phyloP scores from a whole-genome alignment of 805 yeast species.

The Cyberlindnera subsufficiens region DNA sequence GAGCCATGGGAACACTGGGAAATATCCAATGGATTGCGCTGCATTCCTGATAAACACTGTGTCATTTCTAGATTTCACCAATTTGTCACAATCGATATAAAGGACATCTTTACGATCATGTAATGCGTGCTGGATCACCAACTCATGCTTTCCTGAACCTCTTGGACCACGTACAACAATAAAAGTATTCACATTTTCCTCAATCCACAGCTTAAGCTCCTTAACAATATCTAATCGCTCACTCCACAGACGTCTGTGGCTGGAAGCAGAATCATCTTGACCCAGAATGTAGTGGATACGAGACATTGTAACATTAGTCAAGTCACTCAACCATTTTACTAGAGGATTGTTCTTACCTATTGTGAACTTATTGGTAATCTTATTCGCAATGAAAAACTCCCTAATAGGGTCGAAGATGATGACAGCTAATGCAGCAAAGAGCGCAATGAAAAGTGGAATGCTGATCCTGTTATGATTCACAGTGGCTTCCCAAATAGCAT shows the following conservation, averaged over 20 bases:
- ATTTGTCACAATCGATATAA: constrained; percentile 70
- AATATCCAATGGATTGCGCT: constrained; percentile 80
- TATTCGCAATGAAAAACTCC: constrained; percentile 67
- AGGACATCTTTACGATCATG: constrained; percentile 55
- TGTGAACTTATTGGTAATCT: constrained; percentile 56
- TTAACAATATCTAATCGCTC: constrained; percentile 65
- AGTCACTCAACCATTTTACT: constrained; percentile 30
- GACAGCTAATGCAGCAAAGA: constrained; percentile 77
- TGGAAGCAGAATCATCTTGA: constrained; percentile 19
- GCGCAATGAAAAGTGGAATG: constrained; percentile 72
- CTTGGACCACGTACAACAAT: constrained; percentile 88
- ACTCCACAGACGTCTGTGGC: constrained; percentile 47
- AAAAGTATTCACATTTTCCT: constrained; percentile 86
- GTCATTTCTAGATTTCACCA: constrained; percentile 72
- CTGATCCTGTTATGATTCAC: constrained; percentile 76
- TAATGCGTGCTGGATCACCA: constrained; percentile 65
- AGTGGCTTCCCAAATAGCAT: constrained; percentile 50
- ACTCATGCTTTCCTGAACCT: constrained; percentile 88
- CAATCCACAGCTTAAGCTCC: constrained; percentile 71
- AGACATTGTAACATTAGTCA: constrained; percentile 25
- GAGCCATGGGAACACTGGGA: constrained; percentile 91
- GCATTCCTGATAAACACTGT: constrained; percentile 58
- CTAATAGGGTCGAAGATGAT: constrained; percentile 90
- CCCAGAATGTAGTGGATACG: constrained; percentile 31
- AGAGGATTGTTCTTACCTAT: constrained; percentile 40